Evolutionary conservation across 2,329 filamentous ascomycete species (phyloP), one percentile per base, ranked within the genome.

Genomic region (Waltergamsia citrina): DNA sequence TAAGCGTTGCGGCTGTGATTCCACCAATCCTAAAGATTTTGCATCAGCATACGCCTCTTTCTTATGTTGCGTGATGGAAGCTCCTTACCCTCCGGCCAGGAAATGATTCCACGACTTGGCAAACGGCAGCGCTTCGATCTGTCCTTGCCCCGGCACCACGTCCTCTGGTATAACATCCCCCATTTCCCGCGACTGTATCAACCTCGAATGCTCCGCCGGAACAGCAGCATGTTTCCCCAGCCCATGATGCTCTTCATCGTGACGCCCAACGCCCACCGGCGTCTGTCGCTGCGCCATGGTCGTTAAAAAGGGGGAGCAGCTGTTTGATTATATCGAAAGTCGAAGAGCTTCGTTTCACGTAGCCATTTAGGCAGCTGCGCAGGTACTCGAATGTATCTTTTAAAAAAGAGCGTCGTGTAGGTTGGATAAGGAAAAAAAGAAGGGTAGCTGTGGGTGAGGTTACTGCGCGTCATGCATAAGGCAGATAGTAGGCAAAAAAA

Each of bases 1-100:
- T 95, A n/a, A 95, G 62, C n/a, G 84, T 80, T 17, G 90, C 85
- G 9, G 90, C 81, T 14, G 85, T 87, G 80, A 94, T 93, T 46
- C 88, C 88, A 46, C 88, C 88, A 34, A 85, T 62, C 27, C 88
- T 94, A 19, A 14, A 34, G 29, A 28, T 33, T n/a, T n/a, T n/a
- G n/a, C n/a, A n/a, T 28, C 23, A 34, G 22, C 24, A 20, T 27
- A 12, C n/a, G 17, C 31, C 29, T 34, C 25, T 21, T 28, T 12
- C n/a, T 6, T 6, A 5, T 11, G 15, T 3, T 15, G 14, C 15
- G 15, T 7, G 16, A 15, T n/a, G 28, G 17, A 18, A 29, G 8
- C 5, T 17, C 14, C 74, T 50, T 72, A 93, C 86, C 79, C 88
- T 69, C 88, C 88, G 35, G 88, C 88, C 38, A 94, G 73, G 50